phyloP scores from a whole-genome alignment of 2,329 filamentous ascomycete species.

The Alternaria sp. region DNA sequence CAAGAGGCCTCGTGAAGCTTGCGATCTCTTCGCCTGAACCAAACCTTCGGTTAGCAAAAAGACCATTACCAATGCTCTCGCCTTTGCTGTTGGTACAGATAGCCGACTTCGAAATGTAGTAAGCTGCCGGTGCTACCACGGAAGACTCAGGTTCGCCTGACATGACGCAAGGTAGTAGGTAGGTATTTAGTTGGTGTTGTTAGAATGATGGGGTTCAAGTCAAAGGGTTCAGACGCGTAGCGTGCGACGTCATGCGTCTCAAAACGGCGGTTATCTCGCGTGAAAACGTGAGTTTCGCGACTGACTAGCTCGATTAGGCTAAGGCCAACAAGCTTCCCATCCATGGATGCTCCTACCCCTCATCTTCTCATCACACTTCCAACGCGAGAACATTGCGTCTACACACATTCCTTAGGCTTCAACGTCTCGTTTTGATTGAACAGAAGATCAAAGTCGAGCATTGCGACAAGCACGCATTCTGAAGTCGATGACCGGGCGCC shows the following conservation, averaged over 20 bases:
- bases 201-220: neutral
- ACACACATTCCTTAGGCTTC: neutral
- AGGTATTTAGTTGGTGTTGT: neutral
- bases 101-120: conserved; percentile 30
- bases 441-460: too few species aligned
- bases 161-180: neutral
- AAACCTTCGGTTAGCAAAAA: conserved; percentile 61
- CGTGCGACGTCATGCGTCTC: conserved; percentile 3
- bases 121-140: conserved; percentile 12
- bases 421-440: too few species aligned
- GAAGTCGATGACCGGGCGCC: too few species aligned
- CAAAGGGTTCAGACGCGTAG: neutral
- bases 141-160: neutral
- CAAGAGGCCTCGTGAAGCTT: conserved; percentile 58
- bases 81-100: conserved; percentile 28
- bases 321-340: neutral
- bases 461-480: too few species aligned
- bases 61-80: conserved; percentile 56
- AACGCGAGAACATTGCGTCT: neutral
- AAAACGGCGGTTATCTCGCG: neutral
- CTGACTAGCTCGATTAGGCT: conserved; percentile 1
- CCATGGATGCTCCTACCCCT: neutral
- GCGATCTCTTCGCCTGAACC: conserved; percentile 58
- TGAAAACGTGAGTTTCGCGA: conserved; percentile 4
- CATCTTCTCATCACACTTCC: neutral